Evolutionary conservation across 1,139 yeast species (phyloP), one percentile per base, ranked within the genome.

Genomic region (Blastobotrys buckinghamii): DNA sequence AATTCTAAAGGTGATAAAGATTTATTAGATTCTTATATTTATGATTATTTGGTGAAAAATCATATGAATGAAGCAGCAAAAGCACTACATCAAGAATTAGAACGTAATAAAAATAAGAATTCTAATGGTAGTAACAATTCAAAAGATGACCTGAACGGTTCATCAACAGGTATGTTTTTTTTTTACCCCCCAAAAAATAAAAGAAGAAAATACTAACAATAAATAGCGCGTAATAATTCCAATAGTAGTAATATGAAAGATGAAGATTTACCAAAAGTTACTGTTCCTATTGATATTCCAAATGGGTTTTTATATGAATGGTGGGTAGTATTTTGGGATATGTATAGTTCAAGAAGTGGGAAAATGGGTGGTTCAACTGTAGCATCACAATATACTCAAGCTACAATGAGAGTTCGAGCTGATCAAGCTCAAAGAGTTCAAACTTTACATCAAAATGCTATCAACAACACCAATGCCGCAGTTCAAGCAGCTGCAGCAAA

Each of bases 301-400:
- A 90, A 84, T 59, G 94, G 96, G 9, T 89, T 87, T 60, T 70
- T 89, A 41, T 82, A 78, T 59, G 97, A 89, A 64, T 90, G 97
- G 97, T 90, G 97, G 97, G 89, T 82, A 69, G 81, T 89, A 30
- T 90, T 89, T 63, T 90, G 97, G 96, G 97, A 90, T 64, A 82
- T 88, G 42, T 87, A 84, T 67, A 85, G 84, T 60, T 95, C 95
- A 2, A 76, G 86, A 59, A 81, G 79, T n/a, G 76, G 77, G 53
- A 72, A 81, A 51, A 80, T 79, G 20, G 62, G 65, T 15, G 80
- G 83, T 13, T 73, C 83, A 2, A 75, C 76, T 6, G 68, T 76
- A 50, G 92, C 95, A 2, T 76, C 78, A 48, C 85, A 83, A 60
- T 88, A 85, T 66, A 80, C 80, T 59, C 88, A 84, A 57, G 71